A percentile compares a stretch with the other conserved stretches of the same genome.
Evolutionary conservation across 2,329 filamentous ascomycete species (phyloP).

Genomic region (Penicillium decumbens): DNA sequence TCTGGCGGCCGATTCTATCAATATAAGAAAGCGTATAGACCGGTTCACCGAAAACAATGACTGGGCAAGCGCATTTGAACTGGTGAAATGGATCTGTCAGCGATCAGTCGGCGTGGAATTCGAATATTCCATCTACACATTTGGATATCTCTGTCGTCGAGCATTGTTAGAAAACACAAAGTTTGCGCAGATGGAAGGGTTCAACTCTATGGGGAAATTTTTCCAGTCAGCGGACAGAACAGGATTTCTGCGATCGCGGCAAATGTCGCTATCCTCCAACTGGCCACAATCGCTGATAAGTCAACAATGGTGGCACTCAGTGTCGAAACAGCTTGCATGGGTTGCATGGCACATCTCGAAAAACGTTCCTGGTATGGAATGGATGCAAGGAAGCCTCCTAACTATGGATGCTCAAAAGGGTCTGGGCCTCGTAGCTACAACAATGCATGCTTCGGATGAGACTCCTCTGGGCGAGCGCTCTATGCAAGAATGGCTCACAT

Average conservation of each 20-base stretch:
- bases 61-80: conserved; percentile 22
- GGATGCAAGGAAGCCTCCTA: conserved; percentile 7
- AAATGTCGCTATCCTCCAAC: neutral
- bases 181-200: conserved; percentile 9
- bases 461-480: neutral
- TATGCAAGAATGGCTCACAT: conserved; percentile 18
- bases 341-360: conserved; percentile 19
- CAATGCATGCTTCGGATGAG: neutral
- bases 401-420: neutral
- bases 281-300: conserved; percentile 11
- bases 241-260: conserved; percentile 4
- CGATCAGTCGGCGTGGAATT: conserved; percentile 23
- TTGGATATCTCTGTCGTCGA: conserved; percentile 26
- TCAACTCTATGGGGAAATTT: neutral
- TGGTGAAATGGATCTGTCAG: conserved; percentile 26
- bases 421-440: neutral
- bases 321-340: conserved; percentile 26
- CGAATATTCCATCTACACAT: conserved; percentile 21
- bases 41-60: conserved; percentile 1
- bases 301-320: conserved; percentile 14
- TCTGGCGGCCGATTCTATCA: conserved; percentile 17
- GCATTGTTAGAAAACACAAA: conserved; percentile 18
- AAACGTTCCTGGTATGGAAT: conserved; percentile 1
- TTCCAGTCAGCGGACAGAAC: conserved; percentile 14
- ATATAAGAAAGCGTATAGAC: conserved; percentile 11